phyloP scores from a whole-genome alignment of 352 stramenopile species.

The Pythium grandisporangium region DNA sequence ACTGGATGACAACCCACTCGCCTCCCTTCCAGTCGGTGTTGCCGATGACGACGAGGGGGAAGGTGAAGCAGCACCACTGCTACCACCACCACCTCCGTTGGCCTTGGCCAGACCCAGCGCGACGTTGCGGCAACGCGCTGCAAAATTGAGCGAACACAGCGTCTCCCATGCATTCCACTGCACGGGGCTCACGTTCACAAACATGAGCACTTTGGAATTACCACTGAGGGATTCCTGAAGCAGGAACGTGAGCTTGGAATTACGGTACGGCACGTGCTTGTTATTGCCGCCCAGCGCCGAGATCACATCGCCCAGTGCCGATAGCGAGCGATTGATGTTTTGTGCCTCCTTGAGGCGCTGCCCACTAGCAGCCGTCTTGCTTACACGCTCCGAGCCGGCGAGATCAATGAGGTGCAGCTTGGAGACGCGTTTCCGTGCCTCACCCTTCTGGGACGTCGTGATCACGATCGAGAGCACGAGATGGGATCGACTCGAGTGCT shows the following conservation, averaged over 20 bases:
- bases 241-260: slow-evolving; percentile 93
- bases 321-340: slow-evolving; percentile 95
- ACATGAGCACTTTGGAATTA: slow-evolving; percentile 81
- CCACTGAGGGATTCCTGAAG: slow-evolving; percentile 77
- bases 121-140: slow-evolving; percentile 77
- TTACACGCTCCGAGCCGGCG: slow-evolving; percentile 80
- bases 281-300: slow-evolving; percentile 72
- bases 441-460: slow-evolving; percentile 34
- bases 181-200: slow-evolving; percentile 84
- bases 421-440: slow-evolving; percentile 28
- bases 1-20: too few relatives aligned
- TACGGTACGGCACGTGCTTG: slow-evolving; percentile 94
- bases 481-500: slow-evolving; percentile 88
- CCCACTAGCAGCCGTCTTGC: slow-evolving; percentile 87
- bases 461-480: slow-evolving; percentile 86
- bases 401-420: slow-evolving; percentile 89
- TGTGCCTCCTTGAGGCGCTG: slow-evolving; percentile 93
- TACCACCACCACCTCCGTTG: slow-evolving; percentile 14
- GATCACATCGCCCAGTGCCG: slow-evolving; percentile 93
- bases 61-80: too few relatives aligned
- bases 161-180: slow-evolving; percentile 85
- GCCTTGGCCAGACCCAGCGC: slow-evolving; percentile 81
- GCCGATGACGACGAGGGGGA: too few relatives aligned
- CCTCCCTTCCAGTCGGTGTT: too few relatives aligned
- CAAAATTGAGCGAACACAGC: slow-evolving; percentile 89